These are phyloP conservation scores for Phytophthora fragariaefolia DNA, from an alignment of 352 stramenopile genomes.

Conservation along the genomic window DNA sequence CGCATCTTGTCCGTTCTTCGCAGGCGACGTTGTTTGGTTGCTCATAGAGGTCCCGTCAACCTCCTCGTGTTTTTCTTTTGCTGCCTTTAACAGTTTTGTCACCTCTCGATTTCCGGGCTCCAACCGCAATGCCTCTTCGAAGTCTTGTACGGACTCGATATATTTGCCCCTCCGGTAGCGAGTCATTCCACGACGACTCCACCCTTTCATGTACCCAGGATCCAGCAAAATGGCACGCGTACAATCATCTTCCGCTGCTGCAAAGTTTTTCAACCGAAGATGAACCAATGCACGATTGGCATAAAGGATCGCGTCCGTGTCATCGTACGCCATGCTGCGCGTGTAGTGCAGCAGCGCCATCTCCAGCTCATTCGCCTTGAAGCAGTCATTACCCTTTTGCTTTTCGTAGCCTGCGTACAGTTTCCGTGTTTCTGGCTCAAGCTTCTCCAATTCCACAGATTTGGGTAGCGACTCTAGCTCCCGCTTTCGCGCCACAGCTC, in stretches of 20 bases:
- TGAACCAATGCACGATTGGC: conserved; percentile 89
- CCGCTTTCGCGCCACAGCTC: conserved; percentile 51
- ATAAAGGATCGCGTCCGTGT: conserved; percentile 79
- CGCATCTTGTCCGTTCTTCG: not conserved
- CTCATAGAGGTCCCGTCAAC: conserved; percentile 51
- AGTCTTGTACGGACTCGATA: conserved; percentile 81
- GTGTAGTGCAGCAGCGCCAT: conserved; percentile 91
- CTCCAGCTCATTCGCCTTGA: conserved; percentile 85
- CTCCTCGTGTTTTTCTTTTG: conserved; percentile 72
- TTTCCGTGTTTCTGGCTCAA: conserved; percentile 56
- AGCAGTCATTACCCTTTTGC: conserved; percentile 95
- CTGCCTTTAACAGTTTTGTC: conserved; percentile 81
- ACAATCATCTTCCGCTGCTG: conserved; percentile 88
- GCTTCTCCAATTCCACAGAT: conserved; percentile 60
- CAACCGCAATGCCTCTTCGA: conserved; percentile 67
- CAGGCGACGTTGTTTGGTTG: conserved; percentile 31
- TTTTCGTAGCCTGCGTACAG: conserved; percentile 85
- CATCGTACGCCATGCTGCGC: conserved; percentile 84
- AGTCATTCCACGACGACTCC: conserved; percentile 87
- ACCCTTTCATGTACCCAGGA: conserved; percentile 88
- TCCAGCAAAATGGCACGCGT: conserved; percentile 79
- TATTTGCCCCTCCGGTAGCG: conserved; percentile 90
- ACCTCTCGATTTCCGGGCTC: conserved; percentile 79
- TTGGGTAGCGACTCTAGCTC: conserved; percentile 66
- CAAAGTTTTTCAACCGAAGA: conserved; percentile 85